These are phyloP conservation scores for Tephrocybe sp. DNA, from an alignment of 768 basidiomycete species.

Conservation along the genomic window DNA sequence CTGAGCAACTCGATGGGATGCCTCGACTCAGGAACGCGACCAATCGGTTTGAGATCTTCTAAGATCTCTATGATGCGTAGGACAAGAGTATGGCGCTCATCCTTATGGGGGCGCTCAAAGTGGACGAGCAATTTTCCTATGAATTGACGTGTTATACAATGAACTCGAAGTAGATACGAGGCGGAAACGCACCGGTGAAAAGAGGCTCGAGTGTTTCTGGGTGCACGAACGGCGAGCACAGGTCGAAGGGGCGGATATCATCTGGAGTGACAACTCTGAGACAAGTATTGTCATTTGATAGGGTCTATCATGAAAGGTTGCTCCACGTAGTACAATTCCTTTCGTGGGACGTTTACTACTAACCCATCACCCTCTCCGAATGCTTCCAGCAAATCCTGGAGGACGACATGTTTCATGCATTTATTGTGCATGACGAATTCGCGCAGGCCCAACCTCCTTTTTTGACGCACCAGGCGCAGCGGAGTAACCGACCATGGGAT, in stretches of 20 bases:
- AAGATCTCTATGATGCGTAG: too few species aligned
- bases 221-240: background rate
- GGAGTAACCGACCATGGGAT: background rate
- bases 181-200: background rate
- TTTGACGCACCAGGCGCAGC: background rate
- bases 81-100: too few species aligned
- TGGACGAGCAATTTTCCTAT: too few species aligned
- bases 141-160: too few species aligned
- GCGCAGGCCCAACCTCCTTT: background rate
- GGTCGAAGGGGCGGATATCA: background rate
- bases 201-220: background rate
- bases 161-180: too few species aligned
- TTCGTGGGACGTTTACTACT: background rate
- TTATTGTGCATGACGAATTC: background rate
- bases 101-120: too few species aligned
- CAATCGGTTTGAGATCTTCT: too few species aligned
- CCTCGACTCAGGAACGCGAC: too few species aligned
- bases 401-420: background rate
- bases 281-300: background rate
- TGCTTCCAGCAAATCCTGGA: background rate
- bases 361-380: background rate
- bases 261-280: background rate
- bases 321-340: slow-evolving; percentile 1
- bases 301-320: slow-evolving; percentile 1
- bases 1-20: too few species aligned